Evolutionary conservation across 2,329 filamentous ascomycete species (phyloP).

Genomic region (Phialemonium atrogriseum): DNA sequence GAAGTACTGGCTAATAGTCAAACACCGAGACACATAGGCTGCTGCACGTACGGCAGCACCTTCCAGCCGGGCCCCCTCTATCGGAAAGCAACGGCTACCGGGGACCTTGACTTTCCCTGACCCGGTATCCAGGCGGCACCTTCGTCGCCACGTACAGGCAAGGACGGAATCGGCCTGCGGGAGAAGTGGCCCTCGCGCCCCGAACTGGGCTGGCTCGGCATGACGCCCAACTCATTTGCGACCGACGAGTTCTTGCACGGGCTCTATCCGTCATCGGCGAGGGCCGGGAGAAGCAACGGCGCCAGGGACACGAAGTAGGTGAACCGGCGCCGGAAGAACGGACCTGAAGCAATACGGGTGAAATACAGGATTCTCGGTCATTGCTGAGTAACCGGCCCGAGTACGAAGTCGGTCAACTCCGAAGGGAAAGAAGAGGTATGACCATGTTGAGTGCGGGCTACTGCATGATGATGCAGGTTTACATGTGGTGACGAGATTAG

Average conservation of each 20-base stretch:
- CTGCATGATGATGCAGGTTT: too few species aligned
- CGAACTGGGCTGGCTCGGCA: slow-evolving; percentile 72
- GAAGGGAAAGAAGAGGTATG: slow-evolving; percentile 52
- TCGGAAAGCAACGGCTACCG: slow-evolving; percentile 69
- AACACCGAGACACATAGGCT: slow-evolving; percentile 65
- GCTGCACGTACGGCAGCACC: slow-evolving; percentile 81
- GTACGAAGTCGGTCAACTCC: slow-evolving; percentile 53
- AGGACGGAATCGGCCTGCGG: slow-evolving; percentile 67
- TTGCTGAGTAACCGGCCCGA: slow-evolving; percentile 52
- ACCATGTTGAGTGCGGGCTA: too few species aligned
- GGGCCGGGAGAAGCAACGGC: slow-evolving; percentile 57
- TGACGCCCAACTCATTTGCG: slow-evolving; percentile 71
- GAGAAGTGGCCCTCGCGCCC: slow-evolving; percentile 58
- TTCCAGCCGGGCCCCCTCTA: slow-evolving; percentile 71
- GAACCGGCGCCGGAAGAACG: slow-evolving; percentile 68
- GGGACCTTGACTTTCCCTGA: slow-evolving; percentile 66
- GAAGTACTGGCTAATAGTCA: not conserved
- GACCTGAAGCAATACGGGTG: slow-evolving; percentile 66
- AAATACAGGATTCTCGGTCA: slow-evolving; percentile 86
- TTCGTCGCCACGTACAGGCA: slow-evolving; percentile 79
- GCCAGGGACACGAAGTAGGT: slow-evolving; percentile 72
- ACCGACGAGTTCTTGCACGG: slow-evolving; percentile 83
- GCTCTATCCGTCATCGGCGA: slow-evolving; percentile 62
- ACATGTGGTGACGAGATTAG: too few species aligned
- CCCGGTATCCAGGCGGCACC: slow-evolving; percentile 77